Conservation (phyloP, 768 basidiomycete genomes). For the Lactifluus pinguis region DNA sequence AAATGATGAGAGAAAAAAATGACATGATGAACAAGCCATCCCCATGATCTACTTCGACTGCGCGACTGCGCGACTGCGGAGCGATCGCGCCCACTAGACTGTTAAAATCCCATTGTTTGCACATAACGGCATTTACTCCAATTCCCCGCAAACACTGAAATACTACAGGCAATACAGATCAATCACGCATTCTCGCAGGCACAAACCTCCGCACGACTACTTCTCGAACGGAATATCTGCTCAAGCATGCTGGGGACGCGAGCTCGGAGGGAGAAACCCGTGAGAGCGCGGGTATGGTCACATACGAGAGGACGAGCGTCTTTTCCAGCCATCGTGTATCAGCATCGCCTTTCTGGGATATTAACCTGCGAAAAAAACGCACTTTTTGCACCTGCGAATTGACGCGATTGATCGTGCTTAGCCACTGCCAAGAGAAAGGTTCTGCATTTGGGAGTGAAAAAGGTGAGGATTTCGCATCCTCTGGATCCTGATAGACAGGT, state of each 20-base stretch:
- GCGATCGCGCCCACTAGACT: neutral
- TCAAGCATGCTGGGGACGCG: constrained; percentile 62
- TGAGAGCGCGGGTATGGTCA: constrained; percentile 79
- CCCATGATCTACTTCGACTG: neutral
- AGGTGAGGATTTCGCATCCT: constrained; percentile 57
- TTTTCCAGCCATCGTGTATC: constrained; percentile 25
- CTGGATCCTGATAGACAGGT: constrained; percentile 80
- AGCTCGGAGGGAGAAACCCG: constrained; percentile 44
- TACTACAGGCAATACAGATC: constrained; percentile 14
- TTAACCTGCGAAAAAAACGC: neutral
- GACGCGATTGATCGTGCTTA: constrained; percentile 93
- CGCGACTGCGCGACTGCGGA: neutral
- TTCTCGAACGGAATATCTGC: constrained; percentile 75
- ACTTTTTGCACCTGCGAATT: constrained; percentile 98
- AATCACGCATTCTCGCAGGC: constrained; percentile 90
- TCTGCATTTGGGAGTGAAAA: constrained; percentile 55
- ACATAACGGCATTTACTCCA: neutral
- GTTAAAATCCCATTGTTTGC: too few species aligned
- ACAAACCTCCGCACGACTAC: constrained; percentile 79
- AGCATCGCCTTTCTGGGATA: neutral
- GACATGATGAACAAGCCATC: neutral
- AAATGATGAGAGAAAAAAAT: neutral
- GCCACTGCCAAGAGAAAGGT: constrained; percentile 89
- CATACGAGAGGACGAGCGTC: constrained; percentile 87
- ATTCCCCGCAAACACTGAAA: neutral